Evolutionary conservation across 345 rosid species (phyloP).

Genomic region (Murraya paniculata): DNA sequence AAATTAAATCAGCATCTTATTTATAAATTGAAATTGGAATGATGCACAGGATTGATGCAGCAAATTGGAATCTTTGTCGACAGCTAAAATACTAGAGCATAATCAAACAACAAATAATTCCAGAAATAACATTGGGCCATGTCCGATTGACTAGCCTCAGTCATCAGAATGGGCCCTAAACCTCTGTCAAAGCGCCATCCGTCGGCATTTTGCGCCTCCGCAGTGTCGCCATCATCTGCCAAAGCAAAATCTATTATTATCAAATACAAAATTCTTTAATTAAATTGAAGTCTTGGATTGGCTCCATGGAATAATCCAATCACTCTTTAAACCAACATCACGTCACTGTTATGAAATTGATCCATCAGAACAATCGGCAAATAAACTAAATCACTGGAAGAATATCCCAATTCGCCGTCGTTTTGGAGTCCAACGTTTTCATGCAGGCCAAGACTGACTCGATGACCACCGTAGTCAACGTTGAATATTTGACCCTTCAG

Average conservation of each 20-base stretch:
- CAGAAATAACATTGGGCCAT: not conserved
- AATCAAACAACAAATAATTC: not conserved
- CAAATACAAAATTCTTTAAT: no score
- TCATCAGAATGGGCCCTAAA: not conserved
- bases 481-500: not conserved
- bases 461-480: not conserved
- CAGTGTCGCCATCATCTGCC: not conserved
- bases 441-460: not conserved
- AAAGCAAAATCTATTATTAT: no score
- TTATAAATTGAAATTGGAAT: not conserved
- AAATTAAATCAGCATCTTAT: not conserved
- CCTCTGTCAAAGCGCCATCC: conserved; percentile 12
- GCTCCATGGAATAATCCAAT: not conserved
- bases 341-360: not conserved
- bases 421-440: not conserved
- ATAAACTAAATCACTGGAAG: not conserved
- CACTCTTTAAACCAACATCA: not conserved
- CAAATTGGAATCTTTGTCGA: not conserved
- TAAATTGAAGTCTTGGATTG: not conserved
- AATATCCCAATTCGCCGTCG: not conserved
- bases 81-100: not conserved
- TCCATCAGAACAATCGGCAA: not conserved
- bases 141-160: not conserved
- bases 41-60: not conserved
- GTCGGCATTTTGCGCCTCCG: conserved; percentile 5